Conservation (phyloP, 2,329 filamentous ascomycete species). For the Tolypocladium capitatum region DNA sequence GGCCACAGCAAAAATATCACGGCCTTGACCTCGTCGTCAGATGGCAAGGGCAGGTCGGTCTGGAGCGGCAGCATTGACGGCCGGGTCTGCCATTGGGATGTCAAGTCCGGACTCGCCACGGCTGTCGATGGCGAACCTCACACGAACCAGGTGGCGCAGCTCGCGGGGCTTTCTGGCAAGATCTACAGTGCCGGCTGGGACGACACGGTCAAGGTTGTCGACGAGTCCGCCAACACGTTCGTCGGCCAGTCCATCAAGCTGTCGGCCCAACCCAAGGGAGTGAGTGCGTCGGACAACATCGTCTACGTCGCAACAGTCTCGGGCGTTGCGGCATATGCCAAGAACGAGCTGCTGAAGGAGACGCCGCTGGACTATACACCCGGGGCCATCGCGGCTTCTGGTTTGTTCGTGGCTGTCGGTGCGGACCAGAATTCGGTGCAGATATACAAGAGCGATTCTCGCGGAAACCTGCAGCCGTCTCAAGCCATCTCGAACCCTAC, state of each 20-base stretch:
- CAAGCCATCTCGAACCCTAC: constrained; percentile 55
- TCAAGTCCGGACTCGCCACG: constrained; percentile 52
- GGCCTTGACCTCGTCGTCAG: constrained; percentile 38
- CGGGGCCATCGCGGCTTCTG: constrained; percentile 58
- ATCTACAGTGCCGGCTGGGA: constrained; percentile 92
- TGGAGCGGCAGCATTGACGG: constrained; percentile 92
- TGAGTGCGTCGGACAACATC: constrained; percentile 39
- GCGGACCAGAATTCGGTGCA: constrained; percentile 60
- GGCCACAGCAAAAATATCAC: constrained; percentile 91
- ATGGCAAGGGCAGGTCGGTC: constrained; percentile 49
- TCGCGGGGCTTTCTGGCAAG: constrained; percentile 47
- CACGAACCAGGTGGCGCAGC: constrained; percentile 72
- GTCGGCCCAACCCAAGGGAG: constrained; percentile 66
- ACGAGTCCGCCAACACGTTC: constrained; percentile 63
- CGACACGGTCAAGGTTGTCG: constrained; percentile 71
- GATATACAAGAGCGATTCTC: constrained; percentile 50
- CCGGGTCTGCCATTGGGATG: constrained; percentile 72
- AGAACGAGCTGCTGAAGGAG: constrained; percentile 47
- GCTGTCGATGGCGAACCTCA: constrained; percentile 69
- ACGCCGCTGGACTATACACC: constrained; percentile 50
- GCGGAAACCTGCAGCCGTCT: constrained; percentile 38
- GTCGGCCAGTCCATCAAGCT: constrained; percentile 55
- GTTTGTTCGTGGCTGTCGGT: constrained; percentile 60
- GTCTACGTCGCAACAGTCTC: constrained; percentile 45
- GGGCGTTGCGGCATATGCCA: constrained; percentile 40